phyloP scores from a whole-genome alignment of 2,329 filamentous ascomycete genomes.

The Passalora sequoiae region DNA sequence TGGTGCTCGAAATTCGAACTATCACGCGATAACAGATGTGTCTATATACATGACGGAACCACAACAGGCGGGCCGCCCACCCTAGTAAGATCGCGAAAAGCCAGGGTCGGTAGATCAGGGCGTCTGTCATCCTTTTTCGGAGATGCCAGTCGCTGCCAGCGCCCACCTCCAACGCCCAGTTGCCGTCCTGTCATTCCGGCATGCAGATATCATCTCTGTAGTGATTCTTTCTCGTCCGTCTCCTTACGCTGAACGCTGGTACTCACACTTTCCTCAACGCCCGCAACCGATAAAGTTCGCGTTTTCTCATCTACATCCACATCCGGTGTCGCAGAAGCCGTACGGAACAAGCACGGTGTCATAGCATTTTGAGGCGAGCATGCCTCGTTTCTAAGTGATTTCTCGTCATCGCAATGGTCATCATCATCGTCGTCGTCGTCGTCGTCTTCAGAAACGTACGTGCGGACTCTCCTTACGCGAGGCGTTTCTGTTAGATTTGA shows the following conservation, averaged over 20 bases:
- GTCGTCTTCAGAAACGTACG: constrained; percentile 9
- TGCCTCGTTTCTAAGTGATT: neutral
- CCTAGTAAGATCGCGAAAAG: too few relatives aligned
- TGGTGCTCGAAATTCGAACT: too few relatives aligned
- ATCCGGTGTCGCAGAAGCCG: neutral
- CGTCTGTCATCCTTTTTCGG: too few relatives aligned
- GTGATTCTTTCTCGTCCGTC: too few relatives aligned
- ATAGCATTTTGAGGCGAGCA: neutral
- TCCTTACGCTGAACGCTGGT: too few relatives aligned
- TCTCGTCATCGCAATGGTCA: neutral
- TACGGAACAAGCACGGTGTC: neutral
- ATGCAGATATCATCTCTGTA: constrained; percentile 19
- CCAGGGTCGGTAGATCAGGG: too few relatives aligned
- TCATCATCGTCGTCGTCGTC: neutral
- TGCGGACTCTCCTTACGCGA: constrained; percentile 1
- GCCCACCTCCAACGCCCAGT: neutral
- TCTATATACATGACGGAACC: too few relatives aligned
- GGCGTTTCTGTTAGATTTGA: constrained; percentile 7
- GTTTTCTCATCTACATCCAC: neutral
- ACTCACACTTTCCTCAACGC: neutral
- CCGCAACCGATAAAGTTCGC: neutral
- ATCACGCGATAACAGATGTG: too few relatives aligned
- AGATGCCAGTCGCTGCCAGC: too few relatives aligned
- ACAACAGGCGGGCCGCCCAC: too few relatives aligned
- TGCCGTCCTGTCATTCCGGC: constrained; percentile 9